phyloP scores from a whole-genome alignment of 2,329 filamentous ascomycete species.

The Orbilia javanica region DNA sequence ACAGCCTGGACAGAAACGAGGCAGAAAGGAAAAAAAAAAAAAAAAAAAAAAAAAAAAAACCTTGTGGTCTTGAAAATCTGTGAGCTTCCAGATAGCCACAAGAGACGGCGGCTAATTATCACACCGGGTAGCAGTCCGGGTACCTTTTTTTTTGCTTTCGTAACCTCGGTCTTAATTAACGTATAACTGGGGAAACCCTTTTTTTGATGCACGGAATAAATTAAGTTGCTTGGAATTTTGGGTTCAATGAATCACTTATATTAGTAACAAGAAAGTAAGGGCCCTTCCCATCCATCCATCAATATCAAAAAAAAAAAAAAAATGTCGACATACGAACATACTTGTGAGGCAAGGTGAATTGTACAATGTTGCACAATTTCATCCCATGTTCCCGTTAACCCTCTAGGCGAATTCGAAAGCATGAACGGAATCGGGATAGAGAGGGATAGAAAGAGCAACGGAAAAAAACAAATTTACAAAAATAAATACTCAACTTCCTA shows the following conservation, averaged over 20 bases:
- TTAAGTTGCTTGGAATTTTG: not conserved
- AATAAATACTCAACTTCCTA: slow-evolving; percentile 5
- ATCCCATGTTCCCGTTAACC: slow-evolving; percentile 30
- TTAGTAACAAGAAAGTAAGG: slow-evolving; percentile 40
- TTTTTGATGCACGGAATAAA: slow-evolving; percentile 12
- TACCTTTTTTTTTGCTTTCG: slow-evolving; percentile 20
- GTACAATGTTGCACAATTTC: slow-evolving; percentile 44
- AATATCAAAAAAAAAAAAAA: slow-evolving; percentile 1
- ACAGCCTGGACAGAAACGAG: not conserved
- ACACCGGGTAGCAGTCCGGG: slow-evolving; percentile 19
- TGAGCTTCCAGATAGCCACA: slow-evolving; percentile 4
- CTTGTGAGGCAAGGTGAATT: slow-evolving; percentile 30
- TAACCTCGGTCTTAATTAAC: slow-evolving; percentile 41
- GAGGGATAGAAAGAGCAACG: not conserved
- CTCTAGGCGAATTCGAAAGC: slow-evolving; percentile 16
- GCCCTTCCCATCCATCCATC: slow-evolving; percentile 5
- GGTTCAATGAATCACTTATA: slow-evolving; percentile 32
- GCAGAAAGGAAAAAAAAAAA: not conserved
- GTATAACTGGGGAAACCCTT: not conserved
- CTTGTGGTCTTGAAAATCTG: slow-evolving; percentile 39
- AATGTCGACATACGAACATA: slow-evolving; percentile 7
- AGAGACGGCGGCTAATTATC: slow-evolving; percentile 55
- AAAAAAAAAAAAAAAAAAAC: slow-evolving; percentile 22
- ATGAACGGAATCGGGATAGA: not conserved
- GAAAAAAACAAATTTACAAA: slow-evolving; percentile 13